Evolutionary conservation across 768 basidiomycete genomes (phyloP).

Genomic region (Amanita inopinata): DNA sequence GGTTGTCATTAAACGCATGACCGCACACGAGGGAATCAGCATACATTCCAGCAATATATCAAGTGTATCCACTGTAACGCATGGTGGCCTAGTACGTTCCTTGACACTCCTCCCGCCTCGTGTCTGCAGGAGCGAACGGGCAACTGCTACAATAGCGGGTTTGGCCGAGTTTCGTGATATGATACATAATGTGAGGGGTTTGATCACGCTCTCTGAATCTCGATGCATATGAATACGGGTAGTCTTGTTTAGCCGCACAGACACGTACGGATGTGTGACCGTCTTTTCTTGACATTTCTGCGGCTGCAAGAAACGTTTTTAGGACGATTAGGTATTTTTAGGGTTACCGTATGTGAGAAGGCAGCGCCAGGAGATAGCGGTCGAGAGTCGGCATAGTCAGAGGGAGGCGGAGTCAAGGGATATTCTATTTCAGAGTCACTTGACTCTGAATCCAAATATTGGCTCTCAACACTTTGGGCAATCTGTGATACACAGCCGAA

Average conservation of each 20-base stretch:
- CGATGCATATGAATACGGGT: background rate
- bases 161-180: slow-evolving; percentile 54
- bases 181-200: slow-evolving; percentile 40
- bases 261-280: background rate
- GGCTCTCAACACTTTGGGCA: slow-evolving; percentile 24
- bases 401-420: slow-evolving; percentile 70
- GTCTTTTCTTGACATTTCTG: slow-evolving; percentile 9
- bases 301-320: slow-evolving; percentile 1
- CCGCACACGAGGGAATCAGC: slow-evolving; percentile 10
- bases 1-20: slow-evolving; percentile 6
- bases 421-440: slow-evolving; percentile 53
- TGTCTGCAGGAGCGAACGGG: slow-evolving; percentile 31
- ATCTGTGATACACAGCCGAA: slow-evolving; percentile 30
- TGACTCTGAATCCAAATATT: slow-evolving; percentile 20
- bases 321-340: slow-evolving; percentile 11
- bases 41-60: slow-evolving; percentile 51
- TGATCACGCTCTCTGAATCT: slow-evolving; percentile 5
- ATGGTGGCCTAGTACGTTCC: background rate
- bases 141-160: slow-evolving; percentile 48
- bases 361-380: slow-evolving; percentile 42
- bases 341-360: slow-evolving; percentile 13
- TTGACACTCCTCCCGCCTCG: slow-evolving; percentile 5
- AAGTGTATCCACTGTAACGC: slow-evolving; percentile 29
- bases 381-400: slow-evolving; percentile 60
- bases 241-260: too few relatives aligned